phyloP scores from a whole-genome alignment of 257 asterid species.

The Jaltomata sinuosa region DNA sequence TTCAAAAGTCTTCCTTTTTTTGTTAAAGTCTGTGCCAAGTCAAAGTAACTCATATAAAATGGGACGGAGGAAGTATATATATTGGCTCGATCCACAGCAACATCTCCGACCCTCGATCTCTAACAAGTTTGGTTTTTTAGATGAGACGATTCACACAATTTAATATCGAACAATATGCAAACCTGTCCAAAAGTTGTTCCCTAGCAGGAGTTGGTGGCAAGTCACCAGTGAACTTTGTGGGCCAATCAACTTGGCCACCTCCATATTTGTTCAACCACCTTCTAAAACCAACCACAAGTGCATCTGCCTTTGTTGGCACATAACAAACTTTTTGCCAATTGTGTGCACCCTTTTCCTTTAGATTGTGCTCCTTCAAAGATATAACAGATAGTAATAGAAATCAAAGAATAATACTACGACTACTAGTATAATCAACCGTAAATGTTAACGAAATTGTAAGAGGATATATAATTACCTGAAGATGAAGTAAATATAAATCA shows the following conservation, averaged over 20 bases:
- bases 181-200: slow-evolving; percentile 63
- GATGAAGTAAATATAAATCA: slow-evolving; percentile 63
- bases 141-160: no score
- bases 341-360: slow-evolving; percentile 36
- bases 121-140: background rate
- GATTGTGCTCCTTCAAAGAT: slow-evolving; percentile 47
- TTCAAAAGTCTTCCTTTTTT: no score
- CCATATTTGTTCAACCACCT: slow-evolving; percentile 63
- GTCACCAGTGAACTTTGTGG: slow-evolving; percentile 28
- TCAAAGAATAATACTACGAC: no score
- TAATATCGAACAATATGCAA: background rate
- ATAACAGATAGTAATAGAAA: no score
- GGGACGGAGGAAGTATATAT: no score
- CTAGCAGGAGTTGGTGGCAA: slow-evolving; percentile 60
- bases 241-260: slow-evolving; percentile 59
- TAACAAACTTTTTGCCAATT: slow-evolving; percentile 62
- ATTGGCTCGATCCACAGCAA: no score
- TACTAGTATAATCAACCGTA: background rate
- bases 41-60: no score
- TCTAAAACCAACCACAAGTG: slow-evolving; percentile 40
- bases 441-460: background rate
- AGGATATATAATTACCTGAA: slow-evolving; percentile 41
- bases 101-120: no score
- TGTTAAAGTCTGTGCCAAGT: no score
- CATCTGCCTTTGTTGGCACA: slow-evolving; percentile 67